phyloP scores from a whole-genome alignment of 1,139 yeast species.

The Martiniozyma asiatica region DNA sequence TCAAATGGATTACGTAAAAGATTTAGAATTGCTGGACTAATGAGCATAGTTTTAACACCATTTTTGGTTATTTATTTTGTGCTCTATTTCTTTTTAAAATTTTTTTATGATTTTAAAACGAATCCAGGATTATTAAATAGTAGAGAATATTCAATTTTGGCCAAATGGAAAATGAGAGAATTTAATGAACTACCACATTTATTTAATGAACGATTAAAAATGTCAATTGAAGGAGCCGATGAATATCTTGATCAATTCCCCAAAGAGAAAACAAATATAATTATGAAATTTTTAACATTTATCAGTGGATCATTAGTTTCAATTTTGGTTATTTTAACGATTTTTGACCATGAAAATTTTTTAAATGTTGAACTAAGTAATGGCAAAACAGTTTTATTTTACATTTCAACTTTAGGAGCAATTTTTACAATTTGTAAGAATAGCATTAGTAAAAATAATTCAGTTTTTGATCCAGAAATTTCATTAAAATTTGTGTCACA shows the following conservation, averaged over 20 bases:
- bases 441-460: slow-evolving; percentile 31
- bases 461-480: slow-evolving; percentile 83
- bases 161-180: slow-evolving; percentile 92
- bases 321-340: slow-evolving; percentile 67
- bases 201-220: slow-evolving; percentile 63
- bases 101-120: slow-evolving; percentile 84
- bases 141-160: slow-evolving; percentile 84
- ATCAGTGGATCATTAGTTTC: slow-evolving; percentile 85
- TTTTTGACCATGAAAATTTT: slow-evolving; percentile 87
- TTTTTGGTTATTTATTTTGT: slow-evolving; percentile 75
- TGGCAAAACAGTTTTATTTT: slow-evolving; percentile 73
- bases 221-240: slow-evolving; percentile 71
- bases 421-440: slow-evolving; percentile 32
- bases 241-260: slow-evolving; percentile 88
- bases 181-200: slow-evolving; percentile 87
- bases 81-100: slow-evolving; percentile 72
- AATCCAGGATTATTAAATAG: slow-evolving; percentile 80
- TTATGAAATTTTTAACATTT: slow-evolving; percentile 59
- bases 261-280: slow-evolving; percentile 57
- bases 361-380: slow-evolving; percentile 80
- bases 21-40: slow-evolving; percentile 76
- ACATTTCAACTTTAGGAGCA: slow-evolving; percentile 72
- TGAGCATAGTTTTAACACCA: slow-evolving; percentile 76
- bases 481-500: slow-evolving; percentile 67
- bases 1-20: slow-evolving; percentile 64